phyloP scores from a whole-genome alignment of 73 alveolate species.

The Paraurostyla sp. region DNA sequence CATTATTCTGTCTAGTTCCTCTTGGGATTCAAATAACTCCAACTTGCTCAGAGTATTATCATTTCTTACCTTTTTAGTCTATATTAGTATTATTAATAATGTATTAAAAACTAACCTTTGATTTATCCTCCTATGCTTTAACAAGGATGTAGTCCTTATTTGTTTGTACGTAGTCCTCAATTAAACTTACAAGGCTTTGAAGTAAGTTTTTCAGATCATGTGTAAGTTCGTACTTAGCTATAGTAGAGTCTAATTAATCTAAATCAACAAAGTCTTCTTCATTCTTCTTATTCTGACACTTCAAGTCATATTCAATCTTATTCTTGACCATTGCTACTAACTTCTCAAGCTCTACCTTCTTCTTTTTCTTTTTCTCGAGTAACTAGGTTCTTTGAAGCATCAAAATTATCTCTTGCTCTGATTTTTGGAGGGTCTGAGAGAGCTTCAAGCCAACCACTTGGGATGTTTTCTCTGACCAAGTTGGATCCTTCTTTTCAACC shows the following conservation, averaged over 20 bases:
- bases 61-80: neutral
- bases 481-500: constrained; percentile 33
- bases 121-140: neutral
- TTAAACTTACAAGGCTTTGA: neutral
- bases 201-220: neutral
- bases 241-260: neutral
- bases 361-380: constrained; percentile 40
- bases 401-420: constrained; percentile 2
- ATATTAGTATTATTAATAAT: neutral
- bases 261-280: constrained; percentile 33
- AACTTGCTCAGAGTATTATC: no score
- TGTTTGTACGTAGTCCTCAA: constrained; percentile 11
- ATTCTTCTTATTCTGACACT: neutral
- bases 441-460: neutral
- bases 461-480: neutral
- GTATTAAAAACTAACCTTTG: neutral
- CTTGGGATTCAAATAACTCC: neutral
- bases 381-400: constrained; percentile 1
- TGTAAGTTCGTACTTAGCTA: neutral
- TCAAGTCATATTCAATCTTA: constrained; percentile 16
- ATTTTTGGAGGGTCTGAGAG: neutral
- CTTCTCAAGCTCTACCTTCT: constrained; percentile 44
- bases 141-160: constrained; percentile 8
- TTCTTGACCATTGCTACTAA: neutral
- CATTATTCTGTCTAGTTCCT: neutral